phyloP scores from a whole-genome alignment of 2,329 filamentous ascomycete genomes.

The Exophiala aquamarina region DNA sequence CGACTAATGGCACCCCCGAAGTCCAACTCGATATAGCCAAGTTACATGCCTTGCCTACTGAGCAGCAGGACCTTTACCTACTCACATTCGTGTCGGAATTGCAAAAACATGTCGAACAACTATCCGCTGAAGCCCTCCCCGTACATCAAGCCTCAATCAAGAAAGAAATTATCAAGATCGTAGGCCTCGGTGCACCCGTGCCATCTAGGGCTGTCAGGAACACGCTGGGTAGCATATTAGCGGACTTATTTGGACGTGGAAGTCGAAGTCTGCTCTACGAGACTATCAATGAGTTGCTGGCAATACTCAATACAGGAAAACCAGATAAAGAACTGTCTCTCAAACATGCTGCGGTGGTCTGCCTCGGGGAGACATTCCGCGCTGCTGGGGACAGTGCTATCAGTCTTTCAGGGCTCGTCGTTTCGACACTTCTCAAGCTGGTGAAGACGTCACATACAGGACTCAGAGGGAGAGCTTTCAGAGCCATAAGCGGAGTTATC shows the following conservation, averaged over 20 bases:
- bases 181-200: slow-evolving; percentile 76
- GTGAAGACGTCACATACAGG: slow-evolving; percentile 83
- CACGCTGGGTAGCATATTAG: slow-evolving; percentile 81
- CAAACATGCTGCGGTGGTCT: slow-evolving; percentile 85
- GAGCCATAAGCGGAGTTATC: slow-evolving; percentile 71
- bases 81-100: slow-evolving; percentile 84
- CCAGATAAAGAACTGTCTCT: slow-evolving; percentile 73
- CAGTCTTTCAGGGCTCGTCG: slow-evolving; percentile 73
- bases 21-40: slow-evolving; percentile 82
- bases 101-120: slow-evolving; percentile 71
- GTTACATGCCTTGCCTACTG: slow-evolving; percentile 82
- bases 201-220: slow-evolving; percentile 88
- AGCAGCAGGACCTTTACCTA: slow-evolving; percentile 94
- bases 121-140: slow-evolving; percentile 77
- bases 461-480: slow-evolving; percentile 74
- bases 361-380: slow-evolving; percentile 84
- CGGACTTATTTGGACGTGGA: slow-evolving; percentile 77
- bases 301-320: slow-evolving; percentile 72
- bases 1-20: slow-evolving; percentile 18
- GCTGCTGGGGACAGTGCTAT: slow-evolving; percentile 93
- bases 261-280: slow-evolving; percentile 92
- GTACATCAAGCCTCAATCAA: slow-evolving; percentile 90
- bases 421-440: slow-evolving; percentile 70
- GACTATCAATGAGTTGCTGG: slow-evolving; percentile 83
- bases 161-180: slow-evolving; percentile 89